Evolutionary conservation across 2,329 filamentous ascomycete species (phyloP), one percentile per base, ranked within the genome.

Genomic region (Phaeosphaeria sp.): DNA sequence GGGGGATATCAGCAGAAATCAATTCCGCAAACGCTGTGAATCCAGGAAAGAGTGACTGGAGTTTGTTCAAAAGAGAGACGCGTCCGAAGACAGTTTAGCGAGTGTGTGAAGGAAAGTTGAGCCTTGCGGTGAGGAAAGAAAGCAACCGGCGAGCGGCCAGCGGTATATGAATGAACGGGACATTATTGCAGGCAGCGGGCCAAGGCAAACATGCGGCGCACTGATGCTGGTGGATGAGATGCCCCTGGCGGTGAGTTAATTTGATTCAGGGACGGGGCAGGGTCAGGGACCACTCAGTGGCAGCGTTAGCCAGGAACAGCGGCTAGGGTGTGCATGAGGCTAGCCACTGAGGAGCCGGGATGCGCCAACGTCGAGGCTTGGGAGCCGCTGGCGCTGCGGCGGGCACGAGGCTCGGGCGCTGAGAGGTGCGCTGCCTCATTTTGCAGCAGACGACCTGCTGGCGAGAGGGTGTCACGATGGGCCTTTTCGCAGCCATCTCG

Each of bases 381-480:
- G 56, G 59, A 67, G 61, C 62, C 68, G 65, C 68, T 65, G 55
- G 60, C 30, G 52, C 48, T 54, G 51, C 20, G 46, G 55, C 86
- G 66, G 84, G 82, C 39, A 92, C 79, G 63, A 92, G 87, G 20
- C 91, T 91, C 1, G 89, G 25, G 87, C 88, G 63, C 93, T 83
- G 60, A 63, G 61, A 63, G 65, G 63, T 51, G 59, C 52, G 54
- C 25, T 45, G 49, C 57, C 30, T 36, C 30, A 36, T 36, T 36
- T 36, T 36, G 30, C 30, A 36, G 6, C 6, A 7, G 6, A 13
- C 15, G 3, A 13, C 11, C 30, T 6, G 30, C 30, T 33, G 50
- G 33, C 24, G 47, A 53, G 51, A 56, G 54, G 45, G 51, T 48
- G 56, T 51, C 39, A 57, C 33, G 39, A 39, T 53, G 57, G 54